Base-by-base conservation (phyloP, 2,329 filamentous ascomycete species). In the Parascedosporium putredinis region DNA sequence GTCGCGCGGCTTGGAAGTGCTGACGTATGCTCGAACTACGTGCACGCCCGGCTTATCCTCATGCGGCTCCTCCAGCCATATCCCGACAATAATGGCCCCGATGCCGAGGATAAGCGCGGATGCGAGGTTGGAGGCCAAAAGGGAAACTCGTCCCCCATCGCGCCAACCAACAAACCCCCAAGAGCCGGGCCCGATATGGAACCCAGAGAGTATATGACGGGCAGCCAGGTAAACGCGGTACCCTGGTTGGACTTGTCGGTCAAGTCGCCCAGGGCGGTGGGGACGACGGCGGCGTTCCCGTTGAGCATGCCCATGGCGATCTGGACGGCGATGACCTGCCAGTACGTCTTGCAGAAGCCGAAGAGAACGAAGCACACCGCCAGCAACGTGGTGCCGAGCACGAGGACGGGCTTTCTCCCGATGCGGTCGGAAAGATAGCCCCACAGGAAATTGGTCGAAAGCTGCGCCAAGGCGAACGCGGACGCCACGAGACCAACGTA, bases 201-300 rank as follows among this genome's bases (percentile, higher is more conserved):
- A 16, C 93, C 93, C 29, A 98, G 73, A 3, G 91, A 91, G 65
- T 98, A 98, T n/a, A 97, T 84, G 34, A 97, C 85, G 0, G 93
- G 93, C 38, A 98, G 72, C 69, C 95, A 98, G 2, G 87, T 93
- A 59, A 98, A 98, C 0, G 89, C 93, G 49, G 79, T 78, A 60
- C 88, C 93, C 72, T 98, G 93, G 64, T 98, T 98, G 55, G 85
- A 93, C 50, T 88, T 81, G 62, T 97, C 90, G 2, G 93, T 98
- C 48, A 98, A 85, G 65, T 98, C 93, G 36, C 93, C 93, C 45
- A 98, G 67, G 45, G 91, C 95, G 0, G 93, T 96, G 6, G 88
- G 91, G 12, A 98, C 89, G 10, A 96, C 83, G 4, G 88, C 91
- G 25, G 93, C 89, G 59, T 98, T 98, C 48, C 93, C 93, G 64